Conservation (phyloP, 371 early-diverging fungal genomes). For the Rhizopus sp. region DNA sequence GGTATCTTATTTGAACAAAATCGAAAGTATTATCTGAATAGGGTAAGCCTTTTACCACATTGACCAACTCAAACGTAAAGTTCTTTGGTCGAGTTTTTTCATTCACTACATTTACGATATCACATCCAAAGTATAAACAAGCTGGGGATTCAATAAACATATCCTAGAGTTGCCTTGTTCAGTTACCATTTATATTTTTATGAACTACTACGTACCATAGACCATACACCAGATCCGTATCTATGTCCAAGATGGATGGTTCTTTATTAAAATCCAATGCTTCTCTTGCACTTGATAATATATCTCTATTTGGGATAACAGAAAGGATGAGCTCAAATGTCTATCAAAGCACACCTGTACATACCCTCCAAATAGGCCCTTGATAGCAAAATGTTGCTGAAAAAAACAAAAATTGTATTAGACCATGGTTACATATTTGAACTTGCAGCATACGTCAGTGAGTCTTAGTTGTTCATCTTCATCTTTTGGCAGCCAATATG, state of each 20-base stretch:
- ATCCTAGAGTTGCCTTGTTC: constrained; percentile 12
- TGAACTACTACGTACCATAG: constrained; percentile 7
- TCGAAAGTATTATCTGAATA: constrained; percentile 29
- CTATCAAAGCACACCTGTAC: background rate
- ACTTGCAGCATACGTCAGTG: constrained; percentile 12
- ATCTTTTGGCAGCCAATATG: constrained; percentile 24
- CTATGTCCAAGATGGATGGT: constrained; percentile 32
- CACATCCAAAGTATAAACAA: constrained; percentile 31
- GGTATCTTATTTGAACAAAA: constrained; percentile 45
- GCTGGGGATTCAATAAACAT: constrained; percentile 36
- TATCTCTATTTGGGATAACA: background rate
- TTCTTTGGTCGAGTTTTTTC: constrained; percentile 11
- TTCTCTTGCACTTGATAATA: constrained; percentile 1
- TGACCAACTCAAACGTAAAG: constrained; percentile 14
- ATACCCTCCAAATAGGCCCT: constrained; percentile 30
- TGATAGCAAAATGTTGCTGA: constrained; percentile 37
- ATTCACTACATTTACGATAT: constrained; percentile 20
- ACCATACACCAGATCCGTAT: constrained; percentile 45
- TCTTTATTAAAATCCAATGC: constrained; percentile 11
- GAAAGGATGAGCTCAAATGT: background rate
- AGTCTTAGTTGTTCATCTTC: constrained; percentile 19
- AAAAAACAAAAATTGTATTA: background rate
- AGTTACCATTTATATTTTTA: no score
- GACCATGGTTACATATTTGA: background rate
- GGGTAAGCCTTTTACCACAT: constrained; percentile 26